A percentile compares a stretch with the other conserved stretches of the same genome.
phyloP scores from a whole-genome alignment of 495 filamentous ascomycete species.

The Penicillium cinerascens region DNA sequence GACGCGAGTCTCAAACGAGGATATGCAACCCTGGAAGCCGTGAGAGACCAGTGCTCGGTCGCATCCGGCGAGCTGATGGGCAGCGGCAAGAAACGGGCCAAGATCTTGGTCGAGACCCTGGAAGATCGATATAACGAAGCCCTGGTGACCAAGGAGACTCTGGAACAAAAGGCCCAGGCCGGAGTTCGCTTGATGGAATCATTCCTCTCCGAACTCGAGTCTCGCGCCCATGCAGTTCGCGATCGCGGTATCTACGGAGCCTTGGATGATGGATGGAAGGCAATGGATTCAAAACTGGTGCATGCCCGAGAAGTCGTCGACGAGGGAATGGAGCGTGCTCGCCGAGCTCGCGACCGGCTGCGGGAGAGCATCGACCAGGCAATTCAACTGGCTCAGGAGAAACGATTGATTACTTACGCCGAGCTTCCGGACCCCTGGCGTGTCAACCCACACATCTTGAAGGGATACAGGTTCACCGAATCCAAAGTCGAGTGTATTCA shows the following conservation, averaged over 20 bases:
- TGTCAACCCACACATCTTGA: conserved; percentile 87
- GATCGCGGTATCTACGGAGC: conserved; percentile 55
- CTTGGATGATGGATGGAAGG: conserved; percentile 67
- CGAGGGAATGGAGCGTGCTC: conserved; percentile 76
- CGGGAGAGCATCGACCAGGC: conserved; percentile 79
- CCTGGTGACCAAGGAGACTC: conserved; percentile 76
- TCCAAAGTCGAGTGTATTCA: conserved; percentile 81
- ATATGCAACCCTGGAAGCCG: conserved; percentile 79
- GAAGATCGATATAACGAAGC: conserved; percentile 86
- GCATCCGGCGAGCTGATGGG: conserved; percentile 91
- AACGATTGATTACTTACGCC: conserved; percentile 81
- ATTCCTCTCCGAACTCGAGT: conserved; percentile 79
- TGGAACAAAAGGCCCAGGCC: conserved; percentile 86
- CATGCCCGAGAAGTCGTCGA: conserved; percentile 77
- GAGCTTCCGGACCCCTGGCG: conserved; percentile 91
- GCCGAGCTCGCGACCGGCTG: conserved; percentile 69
- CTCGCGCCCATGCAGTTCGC: conserved; percentile 70
- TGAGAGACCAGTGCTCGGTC: conserved; percentile 80
- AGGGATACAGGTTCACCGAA: conserved; percentile 89
- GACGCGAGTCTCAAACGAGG: conserved; percentile 79
- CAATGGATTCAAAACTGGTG: conserved; percentile 69
- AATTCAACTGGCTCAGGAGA: conserved; percentile 71
- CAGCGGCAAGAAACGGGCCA: conserved; percentile 76
- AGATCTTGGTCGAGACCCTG: conserved; percentile 90
- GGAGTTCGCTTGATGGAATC: conserved; percentile 82